Evolutionary conservation across 2,329 filamentous ascomycete species (phyloP).

Genomic region (Verticillium zaregamsianum): DNA sequence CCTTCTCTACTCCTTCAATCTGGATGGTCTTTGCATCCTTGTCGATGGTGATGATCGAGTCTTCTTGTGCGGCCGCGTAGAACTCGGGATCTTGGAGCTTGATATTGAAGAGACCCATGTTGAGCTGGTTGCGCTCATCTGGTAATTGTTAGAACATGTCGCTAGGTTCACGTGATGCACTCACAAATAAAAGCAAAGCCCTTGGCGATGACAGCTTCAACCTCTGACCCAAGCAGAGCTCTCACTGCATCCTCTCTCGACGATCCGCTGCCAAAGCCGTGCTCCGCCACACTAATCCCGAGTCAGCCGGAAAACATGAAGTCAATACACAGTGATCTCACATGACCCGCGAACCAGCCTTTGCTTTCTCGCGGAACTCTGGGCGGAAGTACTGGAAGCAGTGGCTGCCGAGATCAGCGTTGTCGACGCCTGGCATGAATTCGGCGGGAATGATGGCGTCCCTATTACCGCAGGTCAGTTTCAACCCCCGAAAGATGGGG

Average conservation of each 20-base stretch:
- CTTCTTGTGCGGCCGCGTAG: constrained; percentile 10
- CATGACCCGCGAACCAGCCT: constrained; percentile 9
- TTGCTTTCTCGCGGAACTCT: constrained; percentile 11
- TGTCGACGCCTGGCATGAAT: constrained; percentile 14
- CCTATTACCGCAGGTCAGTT: neutral
- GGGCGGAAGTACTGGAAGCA: constrained; percentile 15
- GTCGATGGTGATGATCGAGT: constrained; percentile 8
- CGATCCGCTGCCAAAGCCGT: constrained; percentile 10
- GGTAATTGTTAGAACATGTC: neutral
- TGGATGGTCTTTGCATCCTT: constrained; percentile 9
- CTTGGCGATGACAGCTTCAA: constrained; percentile 13
- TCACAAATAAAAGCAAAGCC: constrained; percentile 14
- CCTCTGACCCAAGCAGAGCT: constrained; percentile 7
- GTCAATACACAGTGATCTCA: neutral
- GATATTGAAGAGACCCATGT: constrained; percentile 13
- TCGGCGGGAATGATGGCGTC: constrained; percentile 14
- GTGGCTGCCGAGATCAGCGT: constrained; percentile 15
- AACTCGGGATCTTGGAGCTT: constrained; percentile 8
- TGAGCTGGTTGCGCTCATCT: constrained; percentile 13
- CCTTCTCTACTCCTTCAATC: constrained; percentile 3
- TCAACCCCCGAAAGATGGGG: neutral
- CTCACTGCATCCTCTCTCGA: constrained; percentile 12
- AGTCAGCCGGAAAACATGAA: neutral
- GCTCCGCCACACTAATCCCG: constrained; percentile 2
- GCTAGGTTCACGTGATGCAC: neutral